Evolutionary conservation across 108 stramenopile genomes (phyloP).

Genomic region (Discostella pseudostelligera): DNA sequence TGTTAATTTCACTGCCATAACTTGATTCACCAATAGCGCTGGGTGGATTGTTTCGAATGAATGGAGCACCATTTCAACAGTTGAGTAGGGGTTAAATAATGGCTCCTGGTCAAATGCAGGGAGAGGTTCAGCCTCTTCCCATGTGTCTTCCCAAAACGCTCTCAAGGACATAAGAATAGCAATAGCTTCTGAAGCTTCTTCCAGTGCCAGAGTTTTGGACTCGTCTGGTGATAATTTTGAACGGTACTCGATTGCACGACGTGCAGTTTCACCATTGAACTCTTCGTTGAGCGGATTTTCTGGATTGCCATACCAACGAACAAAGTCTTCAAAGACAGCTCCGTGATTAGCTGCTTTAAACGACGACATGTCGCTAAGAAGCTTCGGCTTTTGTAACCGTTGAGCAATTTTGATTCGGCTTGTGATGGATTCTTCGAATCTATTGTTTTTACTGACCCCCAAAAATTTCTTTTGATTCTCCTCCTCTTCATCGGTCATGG

Average conservation of each 20-base stretch:
- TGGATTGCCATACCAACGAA: slow-evolving; percentile 84
- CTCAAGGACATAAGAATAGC: slow-evolving; percentile 60
- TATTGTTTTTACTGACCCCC: slow-evolving; percentile 8
- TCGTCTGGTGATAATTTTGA: slow-evolving; percentile 28
- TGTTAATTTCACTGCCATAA: slow-evolving; percentile 73
- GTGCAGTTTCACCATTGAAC: slow-evolving; percentile 36
- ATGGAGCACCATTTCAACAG: slow-evolving; percentile 79
- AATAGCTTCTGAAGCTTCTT: slow-evolving; percentile 73
- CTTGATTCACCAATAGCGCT: slow-evolving; percentile 72
- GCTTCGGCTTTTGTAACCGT: slow-evolving; percentile 72
- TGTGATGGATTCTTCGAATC: slow-evolving; percentile 35
- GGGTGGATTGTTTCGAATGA: slow-evolving; percentile 86
- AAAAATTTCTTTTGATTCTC: slow-evolving; percentile 63
- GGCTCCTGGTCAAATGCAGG: slow-evolving; percentile 77
- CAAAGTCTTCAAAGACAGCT: slow-evolving; percentile 74
- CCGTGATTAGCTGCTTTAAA: slow-evolving; percentile 88
- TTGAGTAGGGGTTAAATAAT: slow-evolving; percentile 70
- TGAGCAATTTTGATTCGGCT: slow-evolving; percentile 68
- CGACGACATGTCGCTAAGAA: slow-evolving; percentile 82
- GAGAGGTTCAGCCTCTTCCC: slow-evolving; percentile 66
- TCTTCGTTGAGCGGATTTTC: slow-evolving; percentile 74
- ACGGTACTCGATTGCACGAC: slow-evolving; percentile 20
- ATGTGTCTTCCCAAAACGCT: slow-evolving; percentile 78
- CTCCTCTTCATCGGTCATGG: slow-evolving; percentile 82
- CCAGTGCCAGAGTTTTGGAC: slow-evolving; percentile 42